Conservation (phyloP, 2,329 filamentous ascomycete genomes). For the Gyromitra esculenta region DNA sequence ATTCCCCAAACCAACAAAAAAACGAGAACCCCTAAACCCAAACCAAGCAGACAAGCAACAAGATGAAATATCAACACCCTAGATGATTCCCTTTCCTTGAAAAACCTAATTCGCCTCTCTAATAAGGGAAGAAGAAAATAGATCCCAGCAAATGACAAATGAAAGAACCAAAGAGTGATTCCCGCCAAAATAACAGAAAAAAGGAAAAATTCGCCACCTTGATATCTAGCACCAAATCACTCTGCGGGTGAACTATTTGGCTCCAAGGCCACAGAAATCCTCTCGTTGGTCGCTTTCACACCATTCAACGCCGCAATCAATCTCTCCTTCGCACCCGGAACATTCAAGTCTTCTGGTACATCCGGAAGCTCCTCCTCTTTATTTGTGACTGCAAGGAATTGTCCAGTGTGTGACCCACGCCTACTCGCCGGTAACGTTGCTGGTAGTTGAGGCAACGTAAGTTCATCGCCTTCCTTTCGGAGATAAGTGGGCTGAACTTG, state of each 20-base stretch:
- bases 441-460: constrained; percentile 32
- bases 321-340: constrained; percentile 45
- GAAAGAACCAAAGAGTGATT: constrained; percentile 43
- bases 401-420: constrained; percentile 45
- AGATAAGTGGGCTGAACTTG: constrained; percentile 36
- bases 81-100: constrained; percentile 32
- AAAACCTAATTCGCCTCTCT: constrained; percentile 48
- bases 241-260: constrained; percentile 20
- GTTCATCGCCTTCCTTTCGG: constrained; percentile 37
- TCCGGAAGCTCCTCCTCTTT: constrained; percentile 46
- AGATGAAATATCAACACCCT: constrained; percentile 33
- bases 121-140: constrained; percentile 44
- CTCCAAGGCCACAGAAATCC: constrained; percentile 27
- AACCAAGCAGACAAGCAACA: constrained; percentile 37
- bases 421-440: constrained; percentile 39
- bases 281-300: constrained; percentile 42
- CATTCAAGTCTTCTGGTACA: constrained; percentile 43
- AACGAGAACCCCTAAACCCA: constrained; percentile 33
- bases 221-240: constrained; percentile 27
- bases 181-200: constrained; percentile 20
- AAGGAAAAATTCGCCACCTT: constrained; percentile 12
- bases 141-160: constrained; percentile 42
- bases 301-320: constrained; percentile 48
- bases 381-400: constrained; percentile 27
- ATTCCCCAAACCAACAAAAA: constrained; percentile 27